These are phyloP conservation scores for Leishmania aethiopica DNA, from an alignment of 208 protist species.

Conservation along the genomic window DNA sequence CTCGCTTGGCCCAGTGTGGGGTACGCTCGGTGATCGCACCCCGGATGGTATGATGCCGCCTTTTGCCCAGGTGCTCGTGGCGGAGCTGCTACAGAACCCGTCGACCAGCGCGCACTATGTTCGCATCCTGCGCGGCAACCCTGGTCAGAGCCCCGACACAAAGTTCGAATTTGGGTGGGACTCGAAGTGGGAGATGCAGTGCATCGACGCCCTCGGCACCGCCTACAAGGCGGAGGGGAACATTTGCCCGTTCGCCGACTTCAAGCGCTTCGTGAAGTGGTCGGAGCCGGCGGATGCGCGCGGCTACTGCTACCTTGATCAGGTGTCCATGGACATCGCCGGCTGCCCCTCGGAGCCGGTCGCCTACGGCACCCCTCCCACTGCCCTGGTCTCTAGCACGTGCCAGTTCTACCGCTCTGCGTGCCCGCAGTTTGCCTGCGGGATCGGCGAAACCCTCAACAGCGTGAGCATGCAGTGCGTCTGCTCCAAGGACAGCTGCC, in stretches of 20 bases:
- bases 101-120: conserved; percentile 32
- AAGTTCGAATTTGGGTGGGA: conserved; percentile 44
- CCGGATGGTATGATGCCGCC: conserved; percentile 52
- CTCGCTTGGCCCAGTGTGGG: conserved; percentile 40
- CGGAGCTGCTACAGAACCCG: conserved; percentile 60
- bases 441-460: conserved; percentile 33
- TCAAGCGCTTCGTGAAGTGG: conserved; percentile 45
- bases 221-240: conserved; percentile 48
- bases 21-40: conserved; percentile 53
- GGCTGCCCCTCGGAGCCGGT: conserved; percentile 37
- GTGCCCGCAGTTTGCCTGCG: conserved; percentile 33
- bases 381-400: conserved; percentile 19
- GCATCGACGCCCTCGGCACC: conserved; percentile 42
- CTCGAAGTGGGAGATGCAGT: conserved; percentile 42
- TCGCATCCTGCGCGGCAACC: conserved; percentile 49
- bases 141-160: conserved; percentile 45
- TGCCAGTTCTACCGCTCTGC: conserved; percentile 36
- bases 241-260: conserved; percentile 56
- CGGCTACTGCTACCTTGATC: conserved; percentile 61
- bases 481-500: conserved; percentile 23
- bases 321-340: conserved; percentile 24
- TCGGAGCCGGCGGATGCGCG: conserved; percentile 39
- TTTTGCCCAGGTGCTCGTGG: conserved; percentile 58
- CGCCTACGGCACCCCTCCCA: conserved; percentile 17
- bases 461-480: conserved; percentile 29